Evolutionary conservation across 2,329 filamentous ascomycete genomes (phyloP).

Genomic region (Corinectria fuckeliana): DNA sequence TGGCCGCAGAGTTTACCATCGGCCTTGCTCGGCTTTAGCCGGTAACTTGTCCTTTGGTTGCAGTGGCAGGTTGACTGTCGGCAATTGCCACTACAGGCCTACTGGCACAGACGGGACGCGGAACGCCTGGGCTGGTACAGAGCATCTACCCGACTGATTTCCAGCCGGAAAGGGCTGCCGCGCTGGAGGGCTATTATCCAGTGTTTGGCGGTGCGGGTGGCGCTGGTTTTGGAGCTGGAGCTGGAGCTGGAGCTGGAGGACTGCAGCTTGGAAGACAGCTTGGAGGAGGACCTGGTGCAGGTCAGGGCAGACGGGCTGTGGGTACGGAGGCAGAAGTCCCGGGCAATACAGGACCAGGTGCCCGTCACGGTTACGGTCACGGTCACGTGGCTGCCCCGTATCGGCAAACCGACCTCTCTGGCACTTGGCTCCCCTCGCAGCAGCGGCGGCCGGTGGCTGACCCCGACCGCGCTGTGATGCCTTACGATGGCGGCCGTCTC

Average conservation of each 20-base stretch:
- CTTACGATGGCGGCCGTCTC: constrained; percentile 20
- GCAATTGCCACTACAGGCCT: background rate
- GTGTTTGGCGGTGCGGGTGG: constrained; percentile 27
- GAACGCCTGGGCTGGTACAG: no score
- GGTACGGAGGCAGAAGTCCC: constrained; percentile 13
- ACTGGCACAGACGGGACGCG: background rate
- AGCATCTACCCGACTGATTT: no score
- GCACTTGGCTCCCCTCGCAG: background rate
- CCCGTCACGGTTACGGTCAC: constrained; percentile 31
- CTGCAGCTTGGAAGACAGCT: constrained; percentile 4
- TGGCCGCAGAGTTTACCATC: background rate
- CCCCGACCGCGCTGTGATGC: constrained; percentile 12
- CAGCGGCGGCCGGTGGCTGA: constrained; percentile 2
- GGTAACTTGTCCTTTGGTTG: background rate
- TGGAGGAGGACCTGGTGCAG: background rate
- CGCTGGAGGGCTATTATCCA: constrained; percentile 30
- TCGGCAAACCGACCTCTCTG: background rate
- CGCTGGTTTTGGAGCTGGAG: background rate
- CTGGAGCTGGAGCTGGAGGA: background rate
- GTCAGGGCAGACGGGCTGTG: no score
- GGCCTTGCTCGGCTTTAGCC: constrained; percentile 2
- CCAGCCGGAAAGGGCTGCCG: constrained; percentile 9
- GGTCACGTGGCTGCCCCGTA: constrained; percentile 26
- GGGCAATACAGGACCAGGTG: constrained; percentile 5
- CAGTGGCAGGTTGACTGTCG: background rate